These are phyloP conservation scores for Trichomonas vaginalis DNA, from an alignment of 208 protist genomes.

Conservation along the genomic window DNA sequence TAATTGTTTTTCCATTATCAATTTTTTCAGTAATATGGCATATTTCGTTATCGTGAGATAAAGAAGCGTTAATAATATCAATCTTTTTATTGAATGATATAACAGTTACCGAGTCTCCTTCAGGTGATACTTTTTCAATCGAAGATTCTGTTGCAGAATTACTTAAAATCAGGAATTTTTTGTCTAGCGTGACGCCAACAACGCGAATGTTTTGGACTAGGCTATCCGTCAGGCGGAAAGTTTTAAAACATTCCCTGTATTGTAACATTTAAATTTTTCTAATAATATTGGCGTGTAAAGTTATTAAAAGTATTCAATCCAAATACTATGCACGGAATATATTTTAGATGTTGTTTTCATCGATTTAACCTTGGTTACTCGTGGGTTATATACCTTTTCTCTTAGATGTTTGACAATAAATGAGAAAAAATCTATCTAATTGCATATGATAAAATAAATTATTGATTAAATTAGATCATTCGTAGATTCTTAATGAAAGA, in stretches of 20 bases:
- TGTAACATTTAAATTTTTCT: not conserved
- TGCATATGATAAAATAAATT: too few species aligned
- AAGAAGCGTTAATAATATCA: not conserved
- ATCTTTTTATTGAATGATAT: not conserved
- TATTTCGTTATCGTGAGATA: not conserved
- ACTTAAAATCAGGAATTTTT: not conserved
- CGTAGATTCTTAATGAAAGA: too few species aligned
- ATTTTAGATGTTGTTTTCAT: too few species aligned
- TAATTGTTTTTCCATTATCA: not conserved
- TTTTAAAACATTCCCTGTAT: not conserved
- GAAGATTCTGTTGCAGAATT: not conserved
- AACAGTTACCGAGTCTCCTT: not conserved
- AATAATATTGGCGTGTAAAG: too few species aligned
- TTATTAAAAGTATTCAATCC: too few species aligned
- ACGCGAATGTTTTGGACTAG: not conserved
- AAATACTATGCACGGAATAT: too few species aligned
- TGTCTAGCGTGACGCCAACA: not conserved
- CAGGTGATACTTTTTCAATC: not conserved
- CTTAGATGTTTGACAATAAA: too few species aligned
- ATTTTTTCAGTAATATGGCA: not conserved
- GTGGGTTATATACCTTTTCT: too few species aligned
- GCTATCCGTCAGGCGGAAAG: not conserved
- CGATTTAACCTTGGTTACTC: too few species aligned
- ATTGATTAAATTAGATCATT: too few species aligned
- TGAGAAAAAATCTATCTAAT: too few species aligned